Evolutionary conservation across 2,329 filamentous ascomycete genomes (phyloP), one percentile per base, ranked within the genome.

Genomic region (Penicillium decumbens): DNA sequence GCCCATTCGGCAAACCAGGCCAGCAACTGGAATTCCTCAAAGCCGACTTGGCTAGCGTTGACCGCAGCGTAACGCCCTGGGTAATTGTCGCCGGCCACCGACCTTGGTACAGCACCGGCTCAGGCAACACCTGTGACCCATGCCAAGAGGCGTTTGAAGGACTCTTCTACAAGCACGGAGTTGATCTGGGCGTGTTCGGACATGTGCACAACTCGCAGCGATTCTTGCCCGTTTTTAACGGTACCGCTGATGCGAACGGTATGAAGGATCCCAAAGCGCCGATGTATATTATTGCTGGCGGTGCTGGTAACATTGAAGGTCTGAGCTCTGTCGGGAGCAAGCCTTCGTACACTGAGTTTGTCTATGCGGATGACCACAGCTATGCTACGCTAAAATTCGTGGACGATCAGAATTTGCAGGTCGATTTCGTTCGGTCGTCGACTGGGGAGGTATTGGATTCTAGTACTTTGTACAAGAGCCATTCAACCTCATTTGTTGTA

Each of bases 121-220:
- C 53, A 1, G 64, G 66, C 8, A 60, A 46, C 30, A 53, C 43
- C 9, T 82, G 79, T 66, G 47, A 33, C 10, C 59, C 74, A 0
- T 82, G 79, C 67, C 75, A 78, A 51, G 54, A 51, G 0, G 78
- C 78, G 0, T 82, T 82, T 49, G 80, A 83, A 66, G 65, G 67
- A 0, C 60, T 81, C 3, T 63, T 82, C 6, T 79, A 80, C 65
- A 70, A 73, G 44, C 80, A 81, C 60, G 79, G 78, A 25, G 80
- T 83, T 18, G 80, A 83, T 54, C 63, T 82, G 4, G 79, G 65
- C 24, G 67, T 82, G 6, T 80, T 81, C 54, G 80, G 80, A 1
- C 80, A 83, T 58, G 77, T 80, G 12, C 80, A 82, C 64, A 81
- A 80, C 65, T 75, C 77, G 24, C 78, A 82, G 66, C 74, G 80